phyloP scores from a whole-genome alignment of 2,329 filamentous ascomycete genomes.

The Mycosphaerella arachidis region DNA sequence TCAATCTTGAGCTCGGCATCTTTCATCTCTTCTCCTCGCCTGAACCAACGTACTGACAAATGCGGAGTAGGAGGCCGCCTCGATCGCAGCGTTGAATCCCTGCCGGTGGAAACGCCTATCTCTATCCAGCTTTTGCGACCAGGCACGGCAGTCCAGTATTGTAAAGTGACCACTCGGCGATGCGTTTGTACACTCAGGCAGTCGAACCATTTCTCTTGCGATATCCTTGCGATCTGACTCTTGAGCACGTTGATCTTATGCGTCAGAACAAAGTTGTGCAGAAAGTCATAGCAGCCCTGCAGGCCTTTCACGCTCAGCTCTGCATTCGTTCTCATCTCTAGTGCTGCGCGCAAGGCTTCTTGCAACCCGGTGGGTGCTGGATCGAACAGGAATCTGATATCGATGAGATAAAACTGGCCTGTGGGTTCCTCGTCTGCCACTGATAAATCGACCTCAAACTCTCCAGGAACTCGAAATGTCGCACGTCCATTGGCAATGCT shows the following conservation, averaged over 20 bases:
- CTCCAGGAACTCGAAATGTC: conserved; percentile 75
- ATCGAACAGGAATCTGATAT: conserved; percentile 77
- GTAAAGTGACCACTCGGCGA: conserved; percentile 76
- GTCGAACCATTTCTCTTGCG: conserved; percentile 69
- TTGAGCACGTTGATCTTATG: conserved; percentile 82
- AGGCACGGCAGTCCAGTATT: conserved; percentile 77
- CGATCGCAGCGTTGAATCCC: conserved; percentile 27
- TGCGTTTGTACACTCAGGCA: conserved; percentile 72
- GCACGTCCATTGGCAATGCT: conserved; percentile 78
- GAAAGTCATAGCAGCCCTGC: conserved; percentile 73
- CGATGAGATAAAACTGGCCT: conserved; percentile 89
- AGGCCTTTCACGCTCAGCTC: conserved; percentile 67
- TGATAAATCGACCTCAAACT: conserved; percentile 91
- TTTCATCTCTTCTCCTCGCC: conserved; percentile 71
- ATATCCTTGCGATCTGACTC: conserved; percentile 69
- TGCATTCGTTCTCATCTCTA: conserved; percentile 70
- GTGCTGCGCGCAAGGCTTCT: conserved; percentile 57
- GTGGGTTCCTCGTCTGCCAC: conserved; percentile 79
- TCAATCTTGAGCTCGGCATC: conserved; percentile 62
- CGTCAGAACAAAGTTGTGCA: conserved; percentile 84
- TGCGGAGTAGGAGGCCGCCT: conserved; percentile 29
- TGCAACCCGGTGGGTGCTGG: conserved; percentile 60
- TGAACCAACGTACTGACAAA: conserved; percentile 73
- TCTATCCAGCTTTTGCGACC: conserved; percentile 86
- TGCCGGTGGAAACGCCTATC: conserved; percentile 70